These are phyloP conservation scores for Caryopteris hybrid DNA, from an alignment of 305 asterid species.

Conservation along the genomic window DNA sequence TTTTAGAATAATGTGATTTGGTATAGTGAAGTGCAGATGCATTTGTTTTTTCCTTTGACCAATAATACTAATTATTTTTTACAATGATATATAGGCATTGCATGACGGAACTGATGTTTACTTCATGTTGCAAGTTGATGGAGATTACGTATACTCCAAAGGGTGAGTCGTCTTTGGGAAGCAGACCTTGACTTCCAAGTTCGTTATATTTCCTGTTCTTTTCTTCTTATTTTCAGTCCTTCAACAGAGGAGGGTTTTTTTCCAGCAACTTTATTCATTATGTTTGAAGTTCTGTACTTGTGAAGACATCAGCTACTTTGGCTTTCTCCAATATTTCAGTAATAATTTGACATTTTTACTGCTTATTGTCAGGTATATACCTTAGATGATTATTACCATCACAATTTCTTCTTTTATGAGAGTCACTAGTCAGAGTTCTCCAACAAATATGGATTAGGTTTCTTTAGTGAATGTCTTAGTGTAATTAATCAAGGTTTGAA, in stretches of 20 bases:
- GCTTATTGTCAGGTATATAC: background rate
- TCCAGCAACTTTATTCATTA: background rate
- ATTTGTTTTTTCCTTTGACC: too few relatives aligned
- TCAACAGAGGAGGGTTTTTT: background rate
- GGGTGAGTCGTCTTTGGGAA: conserved; percentile 44
- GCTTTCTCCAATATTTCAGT: too few relatives aligned
- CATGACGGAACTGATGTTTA: conserved; percentile 68
- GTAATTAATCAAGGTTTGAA: background rate
- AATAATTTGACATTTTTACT: too few relatives aligned
- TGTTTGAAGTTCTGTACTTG: background rate
- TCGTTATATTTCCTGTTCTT: background rate
- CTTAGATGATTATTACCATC: background rate
- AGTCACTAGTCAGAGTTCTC: background rate
- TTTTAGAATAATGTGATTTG: background rate
- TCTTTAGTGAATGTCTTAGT: background rate
- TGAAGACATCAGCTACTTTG: background rate
- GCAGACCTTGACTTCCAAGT: background rate
- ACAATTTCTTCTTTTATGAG: background rate
- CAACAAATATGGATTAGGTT: background rate
- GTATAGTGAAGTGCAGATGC: background rate
- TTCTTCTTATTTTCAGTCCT: background rate
- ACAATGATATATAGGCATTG: conserved; percentile 44
- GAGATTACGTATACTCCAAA: conserved; percentile 56
- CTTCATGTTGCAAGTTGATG: conserved; percentile 74
- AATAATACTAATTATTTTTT: background rate